Conservation (phyloP, 257 asterid genomes). For the Penstemon eatonii region DNA sequence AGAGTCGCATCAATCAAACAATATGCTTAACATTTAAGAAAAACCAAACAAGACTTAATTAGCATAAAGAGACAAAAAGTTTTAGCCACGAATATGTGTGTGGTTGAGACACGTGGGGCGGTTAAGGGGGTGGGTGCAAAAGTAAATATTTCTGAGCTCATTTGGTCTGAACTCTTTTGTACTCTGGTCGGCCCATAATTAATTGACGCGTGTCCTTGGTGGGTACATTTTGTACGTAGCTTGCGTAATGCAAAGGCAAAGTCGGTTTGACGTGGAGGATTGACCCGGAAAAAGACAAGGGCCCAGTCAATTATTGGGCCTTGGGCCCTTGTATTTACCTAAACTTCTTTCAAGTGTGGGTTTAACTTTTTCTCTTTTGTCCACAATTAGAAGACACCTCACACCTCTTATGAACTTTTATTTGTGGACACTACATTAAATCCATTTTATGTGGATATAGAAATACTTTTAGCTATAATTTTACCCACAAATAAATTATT, state of each 20-base stretch:
- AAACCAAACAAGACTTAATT: constrained; percentile 17
- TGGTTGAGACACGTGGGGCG: constrained; percentile 70
- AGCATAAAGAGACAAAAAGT: neutral
- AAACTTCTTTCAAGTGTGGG: too few species aligned
- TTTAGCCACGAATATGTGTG: constrained; percentile 36
- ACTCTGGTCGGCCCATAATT: constrained; percentile 35
- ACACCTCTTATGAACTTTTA: too few species aligned
- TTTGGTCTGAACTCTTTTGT: constrained; percentile 9
- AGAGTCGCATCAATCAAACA: too few species aligned
- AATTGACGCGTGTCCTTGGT: constrained; percentile 36
- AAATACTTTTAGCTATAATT: too few species aligned
- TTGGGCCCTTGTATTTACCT: neutral
- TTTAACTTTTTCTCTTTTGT: too few species aligned
- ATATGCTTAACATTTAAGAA: neutral
- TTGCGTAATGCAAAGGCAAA: constrained; percentile 36
- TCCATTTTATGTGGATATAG: too few species aligned
- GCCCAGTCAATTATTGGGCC: neutral
- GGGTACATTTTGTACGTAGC: neutral
- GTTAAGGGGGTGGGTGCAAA: constrained; percentile 29
- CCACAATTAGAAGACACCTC: too few species aligned
- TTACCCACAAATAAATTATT: too few species aligned
- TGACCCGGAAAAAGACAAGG: neutral
- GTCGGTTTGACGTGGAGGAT: constrained; percentile 27
- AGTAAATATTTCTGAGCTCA: constrained; percentile 17
- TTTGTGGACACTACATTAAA: too few species aligned